Percentiles rank a stretch among this genome's conserved stretches.
phyloP scores from a whole-genome alignment of 257 asterid genomes.

The Nicotiana noctiflora region DNA sequence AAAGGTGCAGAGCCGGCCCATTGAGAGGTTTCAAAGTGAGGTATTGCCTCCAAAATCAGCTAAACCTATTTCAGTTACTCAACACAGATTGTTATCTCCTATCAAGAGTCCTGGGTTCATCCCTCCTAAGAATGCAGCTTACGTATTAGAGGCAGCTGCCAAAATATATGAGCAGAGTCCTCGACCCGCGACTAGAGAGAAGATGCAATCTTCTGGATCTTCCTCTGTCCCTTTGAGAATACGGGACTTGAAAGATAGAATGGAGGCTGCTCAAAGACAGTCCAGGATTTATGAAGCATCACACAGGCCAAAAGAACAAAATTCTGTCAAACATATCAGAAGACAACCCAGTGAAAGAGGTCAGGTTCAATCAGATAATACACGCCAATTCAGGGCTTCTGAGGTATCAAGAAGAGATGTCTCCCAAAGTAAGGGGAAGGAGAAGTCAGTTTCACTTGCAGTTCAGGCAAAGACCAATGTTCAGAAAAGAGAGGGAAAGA shows the following conservation, averaged over 20 bases:
- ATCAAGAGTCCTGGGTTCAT: slow-evolving; percentile 87
- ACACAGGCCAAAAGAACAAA: slow-evolving; percentile 44
- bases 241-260: slow-evolving; percentile 54
- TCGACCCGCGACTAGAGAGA: slow-evolving; percentile 44
- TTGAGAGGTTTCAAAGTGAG: slow-evolving; percentile 84
- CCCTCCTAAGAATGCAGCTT: slow-evolving; percentile 84
- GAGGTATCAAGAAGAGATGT: slow-evolving; percentile 44
- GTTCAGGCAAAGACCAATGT: slow-evolving; percentile 49
- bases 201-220: slow-evolving; percentile 42
- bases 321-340: slow-evolving; percentile 31
- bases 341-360: slow-evolving; percentile 39
- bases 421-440: slow-evolving; percentile 55
- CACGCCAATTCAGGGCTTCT: slow-evolving; percentile 32
- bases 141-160: slow-evolving; percentile 81
- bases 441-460: slow-evolving; percentile 45
- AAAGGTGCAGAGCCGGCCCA: slow-evolving; percentile 54
- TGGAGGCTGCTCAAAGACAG: slow-evolving; percentile 59
- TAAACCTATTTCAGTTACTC: slow-evolving; percentile 66
- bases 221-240: slow-evolving; percentile 63
- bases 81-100: slow-evolving; percentile 74
- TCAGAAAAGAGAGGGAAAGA: slow-evolving; percentile 49
- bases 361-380: slow-evolving; percentile 37
- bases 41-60: slow-evolving; percentile 80
- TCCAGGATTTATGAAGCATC: slow-evolving; percentile 31
- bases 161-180: slow-evolving; percentile 91